Conservation (phyloP, 208 protist genomes). For the Herpetomonas samuelpessoai region DNA sequence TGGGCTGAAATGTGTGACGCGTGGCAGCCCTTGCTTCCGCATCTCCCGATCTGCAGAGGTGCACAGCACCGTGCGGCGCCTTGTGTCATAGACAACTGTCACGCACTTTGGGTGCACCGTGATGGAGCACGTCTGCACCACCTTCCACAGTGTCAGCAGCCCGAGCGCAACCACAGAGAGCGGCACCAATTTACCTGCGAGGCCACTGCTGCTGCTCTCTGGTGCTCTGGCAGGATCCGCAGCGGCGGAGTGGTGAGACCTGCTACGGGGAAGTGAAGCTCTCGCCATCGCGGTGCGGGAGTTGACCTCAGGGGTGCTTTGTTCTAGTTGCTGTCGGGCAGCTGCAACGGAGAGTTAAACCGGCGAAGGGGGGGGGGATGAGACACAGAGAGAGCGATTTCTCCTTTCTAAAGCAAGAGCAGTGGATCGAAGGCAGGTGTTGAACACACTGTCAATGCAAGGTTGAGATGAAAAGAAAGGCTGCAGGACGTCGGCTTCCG, state of each 20-base stretch:
- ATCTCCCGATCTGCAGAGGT: constrained; percentile 61
- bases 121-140: constrained; percentile 48
- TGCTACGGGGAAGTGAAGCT: not conserved
- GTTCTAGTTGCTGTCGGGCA: no score
- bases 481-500: no score
- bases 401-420: no score
- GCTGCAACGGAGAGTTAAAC: not conserved
- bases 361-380: not conserved
- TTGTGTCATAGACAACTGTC: constrained; percentile 84
- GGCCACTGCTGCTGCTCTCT: not conserved
- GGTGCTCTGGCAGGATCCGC: not conserved
- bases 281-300: constrained; percentile 1
- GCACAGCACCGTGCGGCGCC: constrained; percentile 54
- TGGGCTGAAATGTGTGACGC: constrained; percentile 46
- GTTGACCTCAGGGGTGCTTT: no score
- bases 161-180: constrained; percentile 34
- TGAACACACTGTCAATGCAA: no score
- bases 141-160: constrained; percentile 44
- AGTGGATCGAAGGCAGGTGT: no score
- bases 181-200: constrained; percentile 25
- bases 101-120: constrained; percentile 58
- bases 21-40: constrained; percentile 24
- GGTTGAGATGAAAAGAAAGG: no score
- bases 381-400: constrained; percentile 3
- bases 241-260: not conserved